Conservation (phyloP, 352 stramenopile genomes). For the Phytopythium cucurbitacearum region DNA sequence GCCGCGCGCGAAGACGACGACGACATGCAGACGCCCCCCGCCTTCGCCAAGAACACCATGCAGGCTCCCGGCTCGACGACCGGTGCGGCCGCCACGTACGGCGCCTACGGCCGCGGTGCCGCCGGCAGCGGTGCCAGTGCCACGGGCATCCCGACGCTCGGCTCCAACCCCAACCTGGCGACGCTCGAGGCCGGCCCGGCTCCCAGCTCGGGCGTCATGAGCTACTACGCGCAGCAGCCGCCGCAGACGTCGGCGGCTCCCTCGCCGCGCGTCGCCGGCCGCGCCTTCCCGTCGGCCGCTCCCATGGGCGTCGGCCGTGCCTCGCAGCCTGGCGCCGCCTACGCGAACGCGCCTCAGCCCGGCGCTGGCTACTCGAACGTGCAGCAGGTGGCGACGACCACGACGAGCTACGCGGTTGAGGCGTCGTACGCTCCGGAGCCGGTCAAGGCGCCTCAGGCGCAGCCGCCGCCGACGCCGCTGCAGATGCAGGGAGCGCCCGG, state of each 20-base stretch:
- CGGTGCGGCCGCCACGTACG: slow-evolving; percentile 19
- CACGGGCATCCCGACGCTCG: slow-evolving; percentile 17
- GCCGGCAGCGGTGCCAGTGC: slow-evolving; percentile 13
- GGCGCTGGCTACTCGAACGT: slow-evolving; percentile 1
- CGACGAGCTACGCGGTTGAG: background rate
- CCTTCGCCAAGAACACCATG: slow-evolving; percentile 29
- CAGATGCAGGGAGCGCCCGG: slow-evolving; percentile 10
- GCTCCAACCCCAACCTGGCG: background rate
- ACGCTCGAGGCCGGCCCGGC: slow-evolving; percentile 1
- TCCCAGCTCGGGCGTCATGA: slow-evolving; percentile 31
- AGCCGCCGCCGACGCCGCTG: slow-evolving; percentile 18
- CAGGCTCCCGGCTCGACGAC: slow-evolving; percentile 24
- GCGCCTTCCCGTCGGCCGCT: slow-evolving; percentile 35
- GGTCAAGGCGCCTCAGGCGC: slow-evolving; percentile 7
- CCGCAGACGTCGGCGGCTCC: slow-evolving; percentile 30
- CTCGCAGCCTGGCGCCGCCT: slow-evolving; percentile 4
- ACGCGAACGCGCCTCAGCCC: slow-evolving; percentile 2
- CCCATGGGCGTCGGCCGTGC: slow-evolving; percentile 16
- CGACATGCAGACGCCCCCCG: slow-evolving; percentile 30
- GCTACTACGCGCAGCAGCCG: slow-evolving; percentile 54
- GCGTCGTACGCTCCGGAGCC: slow-evolving; percentile 7
- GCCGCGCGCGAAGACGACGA: slow-evolving; percentile 55
- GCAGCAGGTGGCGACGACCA: background rate
- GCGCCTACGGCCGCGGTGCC: slow-evolving; percentile 16
- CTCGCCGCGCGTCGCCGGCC: slow-evolving; percentile 38